phyloP scores from a whole-genome alignment of 805 yeast genomes.

The Starmerella apicola region DNA sequence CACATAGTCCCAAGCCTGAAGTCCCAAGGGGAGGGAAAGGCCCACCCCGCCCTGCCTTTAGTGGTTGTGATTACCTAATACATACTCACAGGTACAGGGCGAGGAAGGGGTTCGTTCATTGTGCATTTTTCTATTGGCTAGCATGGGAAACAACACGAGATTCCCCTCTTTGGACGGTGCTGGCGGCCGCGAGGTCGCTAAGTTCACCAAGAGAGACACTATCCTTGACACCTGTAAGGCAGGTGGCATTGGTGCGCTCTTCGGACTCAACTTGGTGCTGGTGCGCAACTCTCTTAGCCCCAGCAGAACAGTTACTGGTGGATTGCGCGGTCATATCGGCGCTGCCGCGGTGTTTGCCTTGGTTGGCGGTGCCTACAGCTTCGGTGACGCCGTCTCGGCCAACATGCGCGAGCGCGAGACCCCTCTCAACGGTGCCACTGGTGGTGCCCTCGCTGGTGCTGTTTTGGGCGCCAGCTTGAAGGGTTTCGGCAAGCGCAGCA shows the following conservation, averaged over 20 bases:
- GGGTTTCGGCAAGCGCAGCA: conserved; percentile 20
- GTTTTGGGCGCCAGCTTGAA: conserved; percentile 29
- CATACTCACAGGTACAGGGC: no score
- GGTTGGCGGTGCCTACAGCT: conserved; percentile 37
- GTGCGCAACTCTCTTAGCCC: conserved; percentile 27
- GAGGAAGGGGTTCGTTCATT: conserved; percentile 3
- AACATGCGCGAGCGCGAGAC: conserved; percentile 54
- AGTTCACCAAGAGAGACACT: conserved; percentile 46
- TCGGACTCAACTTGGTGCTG: conserved; percentile 40
- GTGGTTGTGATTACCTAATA: no score
- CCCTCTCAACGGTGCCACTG: conserved; percentile 44
- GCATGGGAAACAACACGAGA: conserved; percentile 15
- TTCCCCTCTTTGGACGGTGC: conserved; percentile 21
- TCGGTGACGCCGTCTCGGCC: conserved; percentile 35
- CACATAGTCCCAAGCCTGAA: no score
- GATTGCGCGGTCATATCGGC: conserved; percentile 22
- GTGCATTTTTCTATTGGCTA: conserved; percentile 12
- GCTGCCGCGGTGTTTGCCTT: conserved; percentile 30
- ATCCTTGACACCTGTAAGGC: conserved; percentile 38
- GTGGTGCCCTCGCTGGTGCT: conserved; percentile 38
- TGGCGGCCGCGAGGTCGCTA: conserved; percentile 30
- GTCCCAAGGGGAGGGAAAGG: no score
- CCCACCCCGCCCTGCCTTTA: no score
- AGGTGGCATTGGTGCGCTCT: conserved; percentile 34
- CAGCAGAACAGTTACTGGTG: conserved; percentile 24